Base-by-base conservation (phyloP, 306 rosid species). In the Luffa aegyptiaca region DNA sequence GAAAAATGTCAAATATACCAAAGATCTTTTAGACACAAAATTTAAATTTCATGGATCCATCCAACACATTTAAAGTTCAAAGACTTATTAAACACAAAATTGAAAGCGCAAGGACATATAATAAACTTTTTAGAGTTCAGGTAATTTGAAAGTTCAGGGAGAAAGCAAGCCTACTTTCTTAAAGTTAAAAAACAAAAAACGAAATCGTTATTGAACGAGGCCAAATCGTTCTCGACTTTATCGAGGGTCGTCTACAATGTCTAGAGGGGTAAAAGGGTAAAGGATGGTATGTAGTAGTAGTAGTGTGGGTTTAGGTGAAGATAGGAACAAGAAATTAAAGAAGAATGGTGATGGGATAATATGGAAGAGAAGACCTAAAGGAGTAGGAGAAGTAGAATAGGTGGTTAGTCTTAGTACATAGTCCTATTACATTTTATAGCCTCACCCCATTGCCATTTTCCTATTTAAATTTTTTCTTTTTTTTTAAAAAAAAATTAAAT, bases 401-500 rank as follows among this genome's bases (percentile, higher is more conserved):
- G 75, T 44, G 53, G 72, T 69, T 39, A 69, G 36, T n/a, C 53
- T 68, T 68, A 10, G 75, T 69, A 69, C 75, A 68, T 39, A 39
- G 21, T 37, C 49, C 31, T 65, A 16, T 17, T 62, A 33, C 10
- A 21, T 26, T 17, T 53, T 26, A 26, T 20, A 14, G 56, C 2
- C 68, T 61, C 9, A 61, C 44, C 70, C 21, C 26, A 68, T 68
- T 68, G 10, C 14, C 51, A 65, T 65, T 65, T 37, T 39, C 4
- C 48, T 37, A 13, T 65, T 65, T 13, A 58, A 58, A 26, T 26
- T 26, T 26, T 26, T 26, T 26, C 1, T 26, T 26, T 1, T 26
- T 26, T 26, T 26, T 26, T 26, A 26, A 26, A 26, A 26, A 0
- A 26, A 26, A 26, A 58, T 18, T 58, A 65, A 36, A 37, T 16